Percentiles rank a stretch among this genome's conserved stretches.
Conservation (phyloP, 208 protist species). For the Borovskyia barvae region DNA sequence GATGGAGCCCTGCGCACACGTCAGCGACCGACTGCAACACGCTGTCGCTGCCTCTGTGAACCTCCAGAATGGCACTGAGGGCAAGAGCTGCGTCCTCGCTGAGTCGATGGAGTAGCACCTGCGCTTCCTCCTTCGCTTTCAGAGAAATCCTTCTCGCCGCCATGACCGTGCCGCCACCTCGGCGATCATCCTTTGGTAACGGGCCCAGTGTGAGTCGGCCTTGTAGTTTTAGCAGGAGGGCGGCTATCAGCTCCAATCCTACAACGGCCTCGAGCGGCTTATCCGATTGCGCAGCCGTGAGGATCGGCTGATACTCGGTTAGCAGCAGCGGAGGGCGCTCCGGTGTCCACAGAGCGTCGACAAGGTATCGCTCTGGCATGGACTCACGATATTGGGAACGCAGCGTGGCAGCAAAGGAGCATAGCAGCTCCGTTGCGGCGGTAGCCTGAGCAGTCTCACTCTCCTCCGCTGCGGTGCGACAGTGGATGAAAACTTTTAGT, state of each 20-base stretch:
- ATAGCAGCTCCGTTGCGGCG: slow-evolving; percentile 67
- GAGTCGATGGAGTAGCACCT: slow-evolving; percentile 35
- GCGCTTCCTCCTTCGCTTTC: slow-evolving; percentile 19
- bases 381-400: slow-evolving; percentile 67
- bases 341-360: slow-evolving; percentile 81
- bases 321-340: slow-evolving; percentile 62
- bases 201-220: slow-evolving; percentile 47
- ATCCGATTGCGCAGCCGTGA: slow-evolving; percentile 36
- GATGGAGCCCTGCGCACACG: slow-evolving; percentile 51
- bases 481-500: slow-evolving; percentile 84
- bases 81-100: slow-evolving; percentile 47
- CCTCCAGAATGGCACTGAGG: slow-evolving; percentile 48
- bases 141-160: slow-evolving; percentile 10
- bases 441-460: slow-evolving; percentile 41
- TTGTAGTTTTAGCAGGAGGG: slow-evolving; percentile 61
- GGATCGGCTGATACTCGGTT: slow-evolving; percentile 49
- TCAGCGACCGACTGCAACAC: slow-evolving; percentile 46
- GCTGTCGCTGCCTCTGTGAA: slow-evolving; percentile 41
- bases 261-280: slow-evolving; percentile 54
- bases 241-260: slow-evolving; percentile 46
- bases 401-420: slow-evolving; percentile 71
- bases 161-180: slow-evolving; percentile 3
- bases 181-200: slow-evolving; percentile 59
- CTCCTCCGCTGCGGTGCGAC: slow-evolving; percentile 56
- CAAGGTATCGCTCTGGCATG: slow-evolving; percentile 84